These are phyloP conservation scores for Pinus taeda DNA, from an alignment of 75 land plant genomes.

Conservation along the genomic window DNA sequence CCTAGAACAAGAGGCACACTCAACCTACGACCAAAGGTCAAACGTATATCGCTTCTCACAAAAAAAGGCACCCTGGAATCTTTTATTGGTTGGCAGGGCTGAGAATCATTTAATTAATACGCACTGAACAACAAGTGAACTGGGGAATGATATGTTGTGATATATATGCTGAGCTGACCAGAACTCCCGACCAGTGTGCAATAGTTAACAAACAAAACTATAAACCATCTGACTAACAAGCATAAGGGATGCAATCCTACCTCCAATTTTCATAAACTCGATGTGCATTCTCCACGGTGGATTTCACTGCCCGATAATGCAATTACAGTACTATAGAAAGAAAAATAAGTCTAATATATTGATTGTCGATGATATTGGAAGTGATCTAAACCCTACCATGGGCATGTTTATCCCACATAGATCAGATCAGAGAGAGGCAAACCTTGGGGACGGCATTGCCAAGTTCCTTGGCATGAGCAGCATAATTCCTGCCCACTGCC, in stretches of 20 bases:
- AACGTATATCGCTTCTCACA: not conserved
- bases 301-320: not conserved
- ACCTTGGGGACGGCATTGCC: slow-evolving; percentile 92
- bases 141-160: too few relatives aligned
- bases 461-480: slow-evolving; percentile 97
- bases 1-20: too few relatives aligned
- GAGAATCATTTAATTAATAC: not conserved
- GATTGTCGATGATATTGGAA: not conserved
- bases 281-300: not conserved
- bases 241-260: too few relatives aligned
- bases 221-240: too few relatives aligned
- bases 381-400: not conserved
- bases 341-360: not conserved
- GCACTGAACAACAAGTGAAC: not conserved
- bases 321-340: not conserved
- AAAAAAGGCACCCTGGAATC: not conserved
- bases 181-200: too few relatives aligned
- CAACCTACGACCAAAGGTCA: not conserved
- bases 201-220: too few relatives aligned
- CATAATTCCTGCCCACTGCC: slow-evolving; percentile 95
- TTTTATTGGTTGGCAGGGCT: not conserved
- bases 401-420: not conserved
- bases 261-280: too few relatives aligned
- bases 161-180: too few relatives aligned
- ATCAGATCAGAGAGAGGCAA: not conserved